Percentiles rank a stretch among this genome's conserved stretches.
These are phyloP conservation scores for Iris pallida DNA, from an alignment of 116 monocot genomes.

Conservation along the genomic window DNA sequence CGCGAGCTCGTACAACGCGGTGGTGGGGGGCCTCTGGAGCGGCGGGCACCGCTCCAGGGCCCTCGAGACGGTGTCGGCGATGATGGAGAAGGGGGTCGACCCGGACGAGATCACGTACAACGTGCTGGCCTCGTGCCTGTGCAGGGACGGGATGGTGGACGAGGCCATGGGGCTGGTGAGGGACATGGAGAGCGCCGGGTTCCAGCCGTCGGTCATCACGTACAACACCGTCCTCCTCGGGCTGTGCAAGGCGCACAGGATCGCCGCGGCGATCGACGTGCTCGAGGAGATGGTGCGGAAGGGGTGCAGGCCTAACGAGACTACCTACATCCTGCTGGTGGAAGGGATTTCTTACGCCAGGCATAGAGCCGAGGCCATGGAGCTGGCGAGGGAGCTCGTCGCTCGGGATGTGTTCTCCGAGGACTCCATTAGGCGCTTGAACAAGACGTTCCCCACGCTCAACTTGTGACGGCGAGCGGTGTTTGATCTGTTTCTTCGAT, in stretches of 20 bases:
- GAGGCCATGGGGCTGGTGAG: constrained; percentile 37
- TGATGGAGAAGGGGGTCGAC: constrained; percentile 53
- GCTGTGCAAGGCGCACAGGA: constrained; percentile 42
- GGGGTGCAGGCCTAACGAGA: constrained; percentile 37
- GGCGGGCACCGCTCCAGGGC: constrained; percentile 31
- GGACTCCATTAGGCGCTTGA: constrained; percentile 36
- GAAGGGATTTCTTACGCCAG: constrained; percentile 50
- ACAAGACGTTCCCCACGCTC: constrained; percentile 32
- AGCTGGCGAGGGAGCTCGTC: constrained; percentile 35
- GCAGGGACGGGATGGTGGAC: constrained; percentile 70
- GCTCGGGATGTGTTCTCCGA: constrained; percentile 23
- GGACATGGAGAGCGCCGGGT: constrained; percentile 41
- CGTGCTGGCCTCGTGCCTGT: constrained; percentile 52
- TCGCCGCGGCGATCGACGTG: constrained; percentile 29
- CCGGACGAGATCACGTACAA: constrained; percentile 66
- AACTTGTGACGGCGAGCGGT: no score
- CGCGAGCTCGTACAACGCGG: constrained; percentile 48
- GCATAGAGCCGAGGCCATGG: constrained; percentile 40
- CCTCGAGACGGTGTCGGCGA: constrained; percentile 40
- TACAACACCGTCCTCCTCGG: constrained; percentile 54
- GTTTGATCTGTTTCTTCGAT: no score
- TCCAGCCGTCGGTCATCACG: constrained; percentile 40
- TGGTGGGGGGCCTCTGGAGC: constrained; percentile 64
- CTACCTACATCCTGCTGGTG: constrained; percentile 33
- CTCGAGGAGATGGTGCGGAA: constrained; percentile 42